Conservation (phyloP, 179 eudicot species). For the Camellia oleifera region DNA sequence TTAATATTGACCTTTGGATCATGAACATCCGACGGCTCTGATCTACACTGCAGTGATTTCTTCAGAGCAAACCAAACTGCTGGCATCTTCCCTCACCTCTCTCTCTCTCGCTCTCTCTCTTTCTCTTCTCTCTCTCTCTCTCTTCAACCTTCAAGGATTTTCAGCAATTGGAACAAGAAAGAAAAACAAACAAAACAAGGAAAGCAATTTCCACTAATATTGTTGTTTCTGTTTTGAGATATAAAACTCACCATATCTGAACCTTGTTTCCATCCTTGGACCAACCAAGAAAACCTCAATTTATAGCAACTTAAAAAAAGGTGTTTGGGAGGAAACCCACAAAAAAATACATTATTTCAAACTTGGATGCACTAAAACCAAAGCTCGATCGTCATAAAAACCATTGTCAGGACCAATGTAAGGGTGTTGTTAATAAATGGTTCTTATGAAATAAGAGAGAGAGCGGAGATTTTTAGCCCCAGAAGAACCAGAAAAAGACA, state of each 20-base stretch:
- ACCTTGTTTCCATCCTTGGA: conserved; percentile 8
- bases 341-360: conserved; percentile 6
- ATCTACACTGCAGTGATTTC: conserved; percentile 25
- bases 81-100: conserved; percentile 15
- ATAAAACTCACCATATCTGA: not conserved
- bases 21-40: conserved; percentile 28
- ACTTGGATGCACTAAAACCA: conserved; percentile 2
- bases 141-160: no score
- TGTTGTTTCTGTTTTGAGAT: not conserved
- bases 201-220: not conserved
- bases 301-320: not conserved
- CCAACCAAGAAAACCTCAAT: not conserved
- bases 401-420: not conserved
- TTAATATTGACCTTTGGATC: conserved; percentile 15
- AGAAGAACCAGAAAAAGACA: not conserved
- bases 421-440: not conserved
- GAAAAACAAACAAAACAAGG: no score
- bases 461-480: not conserved
- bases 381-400: not conserved
- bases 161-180: not conserved
- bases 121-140: not conserved
- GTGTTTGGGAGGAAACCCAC: not conserved
- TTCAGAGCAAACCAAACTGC: conserved; percentile 24
- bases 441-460: not conserved
- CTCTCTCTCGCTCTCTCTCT: not conserved